Evolutionary conservation across 2,329 filamentous ascomycete species (phyloP), one percentile per base, ranked within the genome.

Genomic region (Xylaria multiplex): DNA sequence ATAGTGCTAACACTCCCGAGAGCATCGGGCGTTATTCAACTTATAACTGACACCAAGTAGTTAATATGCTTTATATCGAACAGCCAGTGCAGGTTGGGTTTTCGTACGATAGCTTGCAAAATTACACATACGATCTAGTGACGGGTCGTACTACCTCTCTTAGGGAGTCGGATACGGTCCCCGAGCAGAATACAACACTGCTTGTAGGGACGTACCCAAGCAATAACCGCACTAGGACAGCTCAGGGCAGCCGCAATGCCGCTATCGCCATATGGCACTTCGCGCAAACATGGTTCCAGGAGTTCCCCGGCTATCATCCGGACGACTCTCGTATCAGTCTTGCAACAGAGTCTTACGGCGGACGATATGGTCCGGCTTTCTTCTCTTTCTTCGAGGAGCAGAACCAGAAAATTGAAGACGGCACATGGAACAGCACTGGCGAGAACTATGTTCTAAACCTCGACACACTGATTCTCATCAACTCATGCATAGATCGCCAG

Each of bases 1-100:
- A 24, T 35, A 11, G 9, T 43, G 16, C 13, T 1, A 42, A 65
- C 5, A 9, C 14, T 6, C 5, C 32, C 13, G 2, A 19, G n/a
- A 22, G 42, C 6, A 45, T 35, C 6, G 22, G 16, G 53, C 9
- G 30, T 5, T 50, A 53, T 68, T 46, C 14, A 7, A 22, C 11
- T 6, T 19, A n/a, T 57, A 32, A 22, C 67, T 67, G 16, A 70
- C 48, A 24, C 14, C 5, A n/a, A 16, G 4, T 30, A 71, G 85
- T 84, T 37, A 88, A 88, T 70, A 79, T 88, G 74, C 72, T 84
- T n/a, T 83, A 80, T 65, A 77, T 83, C 60, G 81, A 84, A 74
- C 82, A 84, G 76, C 87, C 87, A 8, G 86, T 87, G 55, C 87
- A 90, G 75, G 83, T 90, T 9, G 85, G 85, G 45, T 86, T 88